phyloP scores from a whole-genome alignment of 2,329 filamentous ascomycete genomes.

The Cladophialophora exuberans region DNA sequence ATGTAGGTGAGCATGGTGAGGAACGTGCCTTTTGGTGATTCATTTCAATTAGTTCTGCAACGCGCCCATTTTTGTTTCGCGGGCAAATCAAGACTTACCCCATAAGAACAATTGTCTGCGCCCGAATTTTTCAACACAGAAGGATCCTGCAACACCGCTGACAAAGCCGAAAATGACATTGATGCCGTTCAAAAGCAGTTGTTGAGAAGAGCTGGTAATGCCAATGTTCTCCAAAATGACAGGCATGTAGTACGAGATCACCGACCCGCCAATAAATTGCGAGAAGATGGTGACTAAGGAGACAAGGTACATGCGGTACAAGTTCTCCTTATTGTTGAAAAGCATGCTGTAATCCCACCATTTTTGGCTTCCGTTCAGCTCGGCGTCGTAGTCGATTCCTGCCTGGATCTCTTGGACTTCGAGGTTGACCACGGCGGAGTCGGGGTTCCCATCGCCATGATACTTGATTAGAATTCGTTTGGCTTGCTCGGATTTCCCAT shows the following conservation, averaged over 20 bases:
- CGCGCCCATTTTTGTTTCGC: neutral
- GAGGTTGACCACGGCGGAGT: conserved; percentile 34
- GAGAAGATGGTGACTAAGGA: conserved; percentile 48
- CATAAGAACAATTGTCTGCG: conserved; percentile 42
- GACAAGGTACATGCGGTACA: conserved; percentile 41
- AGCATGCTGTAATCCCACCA: conserved; percentile 57
- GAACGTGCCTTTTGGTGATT: conserved; percentile 26
- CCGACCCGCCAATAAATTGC: conserved; percentile 40
- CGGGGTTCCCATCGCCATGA: conserved; percentile 55
- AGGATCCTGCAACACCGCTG: conserved; percentile 41
- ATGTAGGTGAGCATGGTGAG: conserved; percentile 40
- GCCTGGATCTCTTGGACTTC: conserved; percentile 38
- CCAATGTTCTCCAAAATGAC: conserved; percentile 6
- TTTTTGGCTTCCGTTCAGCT: conserved; percentile 10
- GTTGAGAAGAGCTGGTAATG: conserved; percentile 4
- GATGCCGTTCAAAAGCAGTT: conserved; percentile 31
- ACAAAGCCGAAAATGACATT: conserved; percentile 47
- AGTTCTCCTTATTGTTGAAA: conserved; percentile 44
- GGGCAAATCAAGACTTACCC: conserved; percentile 24
- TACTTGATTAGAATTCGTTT: conserved; percentile 58
- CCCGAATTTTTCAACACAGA: conserved; percentile 43
- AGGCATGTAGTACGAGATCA: conserved; percentile 8
- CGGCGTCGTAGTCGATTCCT: conserved; percentile 13
- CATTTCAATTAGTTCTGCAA: neutral
- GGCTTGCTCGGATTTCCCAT: conserved; percentile 61